These are phyloP conservation scores for Emiliania huxleyi DNA, from an alignment of 78 protist genomes.

Conservation along the genomic window DNA sequence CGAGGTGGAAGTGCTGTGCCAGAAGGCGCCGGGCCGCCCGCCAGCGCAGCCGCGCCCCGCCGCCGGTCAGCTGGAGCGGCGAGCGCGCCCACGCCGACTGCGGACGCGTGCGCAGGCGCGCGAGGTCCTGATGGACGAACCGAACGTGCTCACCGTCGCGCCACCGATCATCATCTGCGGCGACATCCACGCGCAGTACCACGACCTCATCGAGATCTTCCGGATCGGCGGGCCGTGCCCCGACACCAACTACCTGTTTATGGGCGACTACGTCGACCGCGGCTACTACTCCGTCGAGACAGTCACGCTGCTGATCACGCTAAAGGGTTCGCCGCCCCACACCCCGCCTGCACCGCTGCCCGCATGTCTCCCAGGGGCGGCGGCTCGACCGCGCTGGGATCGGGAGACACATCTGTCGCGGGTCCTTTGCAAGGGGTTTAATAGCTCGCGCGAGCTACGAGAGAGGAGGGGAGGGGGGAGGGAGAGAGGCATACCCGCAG, in stretches of 20 bases:
- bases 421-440: no score
- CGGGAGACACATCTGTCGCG: no score
- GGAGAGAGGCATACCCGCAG: no score
- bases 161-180: constrained; percentile 96
- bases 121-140: constrained; percentile 81
- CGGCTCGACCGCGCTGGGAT: no score
- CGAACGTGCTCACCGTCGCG: constrained; percentile 77
- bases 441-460: no score
- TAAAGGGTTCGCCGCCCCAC: not conserved
- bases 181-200: constrained; percentile 95
- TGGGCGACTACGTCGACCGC: constrained; percentile 93
- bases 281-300: constrained; percentile 91
- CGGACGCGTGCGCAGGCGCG: constrained; percentile 38
- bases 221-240: constrained; percentile 88
- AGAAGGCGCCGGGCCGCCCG: constrained; percentile 16
- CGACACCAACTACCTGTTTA: constrained; percentile 87
- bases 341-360: not conserved
- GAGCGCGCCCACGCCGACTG: not conserved
- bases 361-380: no score
- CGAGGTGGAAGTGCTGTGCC: constrained; percentile 52
- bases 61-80: not conserved
- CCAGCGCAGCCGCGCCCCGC: not conserved
- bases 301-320: constrained; percentile 69
- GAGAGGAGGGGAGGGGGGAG: no score
- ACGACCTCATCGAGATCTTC: constrained; percentile 94